Conservation (phyloP, 2,329 filamentous ascomycete species). For the Fusarium graminum region DNA sequence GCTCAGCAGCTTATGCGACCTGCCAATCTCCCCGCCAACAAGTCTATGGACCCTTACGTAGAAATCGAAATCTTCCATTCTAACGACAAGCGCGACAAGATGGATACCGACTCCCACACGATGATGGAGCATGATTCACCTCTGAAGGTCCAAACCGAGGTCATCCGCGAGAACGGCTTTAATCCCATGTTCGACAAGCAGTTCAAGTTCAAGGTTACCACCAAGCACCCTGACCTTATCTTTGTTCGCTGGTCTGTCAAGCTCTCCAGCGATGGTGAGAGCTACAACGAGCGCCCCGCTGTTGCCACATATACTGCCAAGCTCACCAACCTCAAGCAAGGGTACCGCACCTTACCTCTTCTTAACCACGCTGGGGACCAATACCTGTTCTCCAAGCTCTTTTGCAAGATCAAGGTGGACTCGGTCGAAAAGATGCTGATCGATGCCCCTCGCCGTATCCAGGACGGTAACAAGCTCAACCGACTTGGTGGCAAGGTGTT, state of each 20-base stretch:
- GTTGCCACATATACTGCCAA: conserved; percentile 95
- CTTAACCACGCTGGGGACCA: conserved; percentile 91
- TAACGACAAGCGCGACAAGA: conserved; percentile 92
- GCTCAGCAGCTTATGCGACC: conserved; percentile 94
- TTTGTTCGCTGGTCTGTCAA: conserved; percentile 95
- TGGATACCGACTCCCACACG: conserved; percentile 74
- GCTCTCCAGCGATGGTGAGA: conserved; percentile 83
- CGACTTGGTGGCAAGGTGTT: conserved; percentile 70
- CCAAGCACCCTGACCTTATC: conserved; percentile 93
- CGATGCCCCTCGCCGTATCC: conserved; percentile 58
- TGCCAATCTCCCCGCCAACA: conserved; percentile 75
- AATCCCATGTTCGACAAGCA: conserved; percentile 88
- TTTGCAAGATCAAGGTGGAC: conserved; percentile 84
- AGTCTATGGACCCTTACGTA: conserved; percentile 90
- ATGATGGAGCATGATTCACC: conserved; percentile 66
- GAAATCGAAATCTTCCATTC: conserved; percentile 96
- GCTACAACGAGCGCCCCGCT: conserved; percentile 69
- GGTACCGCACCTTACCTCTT: conserved; percentile 91
- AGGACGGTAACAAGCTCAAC: conserved; percentile 67
- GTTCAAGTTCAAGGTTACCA: conserved; percentile 85
- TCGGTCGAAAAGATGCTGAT: conserved; percentile 69
- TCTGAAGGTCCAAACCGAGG: conserved; percentile 81
- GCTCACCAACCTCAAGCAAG: conserved; percentile 87
- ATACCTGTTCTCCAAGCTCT: conserved; percentile 93
- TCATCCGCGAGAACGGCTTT: conserved; percentile 90